A percentile compares a stretch with the other conserved stretches of the same genome.
These are phyloP conservation scores for Mycena epipterygia DNA, from an alignment of 768 basidiomycete species.

Conservation along the genomic window DNA sequence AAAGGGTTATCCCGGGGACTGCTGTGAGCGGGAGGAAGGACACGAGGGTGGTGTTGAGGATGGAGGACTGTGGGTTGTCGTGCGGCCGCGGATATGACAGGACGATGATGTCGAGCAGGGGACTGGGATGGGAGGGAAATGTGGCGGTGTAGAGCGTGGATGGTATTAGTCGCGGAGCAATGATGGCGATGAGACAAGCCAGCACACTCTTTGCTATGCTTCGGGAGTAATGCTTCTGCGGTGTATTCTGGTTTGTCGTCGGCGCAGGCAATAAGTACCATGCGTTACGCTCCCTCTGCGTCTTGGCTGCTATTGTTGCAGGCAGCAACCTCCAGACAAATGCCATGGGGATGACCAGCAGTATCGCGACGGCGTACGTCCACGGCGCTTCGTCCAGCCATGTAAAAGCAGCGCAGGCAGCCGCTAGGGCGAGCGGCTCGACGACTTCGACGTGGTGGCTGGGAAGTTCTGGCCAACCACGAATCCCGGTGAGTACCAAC, in stretches of 20 bases:
- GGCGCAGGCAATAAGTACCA: no score
- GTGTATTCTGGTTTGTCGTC: not conserved
- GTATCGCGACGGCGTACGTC: slow-evolving; percentile 51
- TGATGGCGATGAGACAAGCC: slow-evolving; percentile 32
- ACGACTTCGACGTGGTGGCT: slow-evolving; percentile 13
- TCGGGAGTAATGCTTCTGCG: slow-evolving; percentile 14
- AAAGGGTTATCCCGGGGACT: slow-evolving; percentile 44
- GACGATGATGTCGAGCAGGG: slow-evolving; percentile 56
- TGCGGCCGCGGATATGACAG: slow-evolving; percentile 56
- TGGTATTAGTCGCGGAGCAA: not conserved
- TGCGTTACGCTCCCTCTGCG: slow-evolving; percentile 1
- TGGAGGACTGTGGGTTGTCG: slow-evolving; percentile 41
- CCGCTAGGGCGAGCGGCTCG: slow-evolving; percentile 30
- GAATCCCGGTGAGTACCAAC: slow-evolving; percentile 33
- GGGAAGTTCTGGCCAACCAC: slow-evolving; percentile 21
- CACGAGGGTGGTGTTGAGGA: slow-evolving; percentile 52
- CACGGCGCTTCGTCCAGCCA: slow-evolving; percentile 54
- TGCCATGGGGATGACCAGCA: slow-evolving; percentile 41
- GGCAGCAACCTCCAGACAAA: slow-evolving; percentile 27
- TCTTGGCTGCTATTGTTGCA: slow-evolving; percentile 25
- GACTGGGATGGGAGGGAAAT: slow-evolving; percentile 38
- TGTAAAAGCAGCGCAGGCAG: slow-evolving; percentile 33
- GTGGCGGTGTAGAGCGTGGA: slow-evolving; percentile 31
- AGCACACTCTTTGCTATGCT: slow-evolving; percentile 34
- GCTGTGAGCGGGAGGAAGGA: slow-evolving; percentile 51